A percentile compares a stretch with the other conserved stretches of the same genome.
phyloP scores from a whole-genome alignment of 768 basidiomycete genomes.

The Naganishia antarctica region DNA sequence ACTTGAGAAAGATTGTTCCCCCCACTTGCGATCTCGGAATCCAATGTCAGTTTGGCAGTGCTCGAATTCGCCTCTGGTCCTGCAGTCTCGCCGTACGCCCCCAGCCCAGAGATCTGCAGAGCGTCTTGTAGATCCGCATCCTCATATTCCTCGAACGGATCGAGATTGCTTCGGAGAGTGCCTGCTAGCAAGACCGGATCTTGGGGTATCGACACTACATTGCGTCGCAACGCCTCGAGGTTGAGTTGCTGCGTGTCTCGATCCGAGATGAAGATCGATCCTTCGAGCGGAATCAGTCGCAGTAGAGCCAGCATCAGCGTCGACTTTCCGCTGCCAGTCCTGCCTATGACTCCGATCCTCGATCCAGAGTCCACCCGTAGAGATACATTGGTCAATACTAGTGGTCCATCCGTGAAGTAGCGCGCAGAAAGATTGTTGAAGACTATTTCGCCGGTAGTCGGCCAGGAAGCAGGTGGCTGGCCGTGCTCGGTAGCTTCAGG shows the following conservation, averaged over 20 bases:
- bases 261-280: conserved; percentile 58
- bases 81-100: background rate
- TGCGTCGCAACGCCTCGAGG: conserved; percentile 57
- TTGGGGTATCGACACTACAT: conserved; percentile 64
- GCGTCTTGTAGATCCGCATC: conserved; percentile 57
- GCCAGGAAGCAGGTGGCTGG: conserved; percentile 64
- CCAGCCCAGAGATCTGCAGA: conserved; percentile 53
- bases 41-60: conserved; percentile 36
- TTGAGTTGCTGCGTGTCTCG: conserved; percentile 55
- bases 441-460: conserved; percentile 57
- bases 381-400: conserved; percentile 61
- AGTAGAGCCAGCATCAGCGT: conserved; percentile 55
- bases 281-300: conserved; percentile 59
- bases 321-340: conserved; percentile 60
- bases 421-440: conserved; percentile 57
- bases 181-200: conserved; percentile 59
- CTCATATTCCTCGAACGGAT: conserved; percentile 59
- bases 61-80: background rate
- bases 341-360: conserved; percentile 61
- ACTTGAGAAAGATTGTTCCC: conserved; percentile 48
- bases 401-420: conserved; percentile 60
- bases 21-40: conserved; percentile 48
- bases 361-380: conserved; percentile 60
- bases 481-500: conserved; percentile 51
- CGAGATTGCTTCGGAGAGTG: conserved; percentile 59